phyloP scores from a whole-genome alignment of 2,329 filamentous ascomycete genomes.

The Trichoderma asperellum region DNA sequence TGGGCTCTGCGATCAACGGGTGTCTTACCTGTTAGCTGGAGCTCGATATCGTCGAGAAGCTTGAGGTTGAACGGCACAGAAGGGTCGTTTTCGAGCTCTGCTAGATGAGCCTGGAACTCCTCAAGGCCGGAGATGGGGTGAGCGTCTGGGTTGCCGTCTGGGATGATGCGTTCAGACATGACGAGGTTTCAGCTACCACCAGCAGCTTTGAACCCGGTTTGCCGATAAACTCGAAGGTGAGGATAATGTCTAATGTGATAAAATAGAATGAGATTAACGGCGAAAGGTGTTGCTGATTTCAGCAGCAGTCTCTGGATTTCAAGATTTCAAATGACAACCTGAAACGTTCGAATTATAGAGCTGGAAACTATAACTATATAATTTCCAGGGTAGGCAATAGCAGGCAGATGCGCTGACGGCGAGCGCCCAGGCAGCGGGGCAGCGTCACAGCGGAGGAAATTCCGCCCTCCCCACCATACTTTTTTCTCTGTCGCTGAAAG shows the following conservation, averaged over 20 bases:
- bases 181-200: neutral
- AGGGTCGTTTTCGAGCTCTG: constrained; percentile 51
- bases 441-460: constrained; percentile 25
- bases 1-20: neutral
- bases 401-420: constrained; percentile 30
- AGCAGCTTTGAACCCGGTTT: neutral
- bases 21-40: constrained; percentile 58
- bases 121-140: constrained; percentile 56
- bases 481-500: constrained; percentile 23
- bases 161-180: constrained; percentile 43
- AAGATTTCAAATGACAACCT: neutral
- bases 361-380: neutral
- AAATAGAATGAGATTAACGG: neutral
- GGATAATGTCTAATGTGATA: no score
- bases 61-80: constrained; percentile 49
- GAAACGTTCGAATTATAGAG: neutral
- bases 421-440: constrained; percentile 26
- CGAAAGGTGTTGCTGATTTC: no score
- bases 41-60: constrained; percentile 62
- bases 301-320: neutral
- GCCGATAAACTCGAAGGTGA: neutral
- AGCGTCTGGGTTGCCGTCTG: constrained; percentile 46
- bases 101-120: constrained; percentile 59
- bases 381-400: constrained; percentile 8
- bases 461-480: constrained; percentile 29